Base-by-base conservation (phyloP, 2,329 filamentous ascomycete genomes). In the Stachybotrys chlorohalonatus region DNA sequence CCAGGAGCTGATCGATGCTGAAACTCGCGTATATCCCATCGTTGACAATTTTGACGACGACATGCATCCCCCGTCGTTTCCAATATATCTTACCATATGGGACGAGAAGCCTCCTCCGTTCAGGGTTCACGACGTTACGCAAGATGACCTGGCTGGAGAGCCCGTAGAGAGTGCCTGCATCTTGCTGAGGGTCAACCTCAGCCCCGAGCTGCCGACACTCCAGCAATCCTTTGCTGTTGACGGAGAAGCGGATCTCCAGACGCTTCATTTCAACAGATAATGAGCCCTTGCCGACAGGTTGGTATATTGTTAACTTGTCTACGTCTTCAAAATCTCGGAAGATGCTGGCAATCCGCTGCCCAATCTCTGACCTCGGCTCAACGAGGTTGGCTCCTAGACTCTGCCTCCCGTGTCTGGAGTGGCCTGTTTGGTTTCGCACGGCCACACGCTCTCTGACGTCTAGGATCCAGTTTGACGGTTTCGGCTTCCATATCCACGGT, bases 181-280 rank as follows among this genome's bases (percentile, higher is more conserved):
- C 78, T 60, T 89, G 86, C 8, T 80, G 59, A 0, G 64, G 62
- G 52, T 85, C 81, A 1, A 89, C 70, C 47, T 80, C 73, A 0
- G 77, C 70, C 0, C 66, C 63, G 0, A 86, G 70, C 57, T 85
- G 73, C 0, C 52, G 65, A 16, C 73, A 84, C 13, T 74, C 58
- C 0, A 88, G 70, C 0, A 76, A 56, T 0, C 68, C 64, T 0
- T 61, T 57, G 0, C 11, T 0, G 51, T 79, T 81, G 1, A 86
- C 79, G 1, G 46, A 56, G 58, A 87, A 87, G 0, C 62, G 66
- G 0, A 87, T 64, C 49, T 84, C 74, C 1, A 84, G 61, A 1
- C 76, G 73, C 49, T 73, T 73, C 24, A 85, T 58, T 30, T 84
- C 76, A 0, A 85, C 73, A 0, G 61, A 64, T 0, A 85, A 55